Evolutionary conservation across 768 basidiomycete genomes (phyloP).

Genomic region (Trametopsis cervina): DNA sequence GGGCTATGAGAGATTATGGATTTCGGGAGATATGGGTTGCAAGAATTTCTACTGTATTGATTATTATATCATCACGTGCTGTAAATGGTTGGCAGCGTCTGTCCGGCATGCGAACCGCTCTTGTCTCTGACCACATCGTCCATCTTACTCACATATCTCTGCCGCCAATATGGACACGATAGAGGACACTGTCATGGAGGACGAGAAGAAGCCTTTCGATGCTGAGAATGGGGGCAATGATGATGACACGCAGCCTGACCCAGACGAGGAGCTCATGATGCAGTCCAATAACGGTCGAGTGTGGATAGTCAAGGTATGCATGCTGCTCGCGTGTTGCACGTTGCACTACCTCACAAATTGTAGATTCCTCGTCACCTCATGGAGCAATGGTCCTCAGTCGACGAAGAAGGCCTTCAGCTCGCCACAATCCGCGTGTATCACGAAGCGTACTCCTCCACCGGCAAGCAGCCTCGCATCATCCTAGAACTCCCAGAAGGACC

Average conservation of each 20-base stretch:
- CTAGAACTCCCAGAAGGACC: constrained; percentile 58
- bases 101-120: no score
- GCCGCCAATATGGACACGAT: constrained; percentile 13
- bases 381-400: constrained; percentile 76
- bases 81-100: no score
- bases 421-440: constrained; percentile 82
- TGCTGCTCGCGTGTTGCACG: not conserved
- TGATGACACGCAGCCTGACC: constrained; percentile 66
- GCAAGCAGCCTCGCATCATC: constrained; percentile 52
- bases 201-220: constrained; percentile 73
- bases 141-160: no score
- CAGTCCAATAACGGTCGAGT: constrained; percentile 68
- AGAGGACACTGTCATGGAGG: constrained; percentile 30
- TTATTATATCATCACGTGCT: no score
- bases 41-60: no score
- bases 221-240: constrained; percentile 39
- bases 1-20: no score
- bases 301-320: constrained; percentile 81
- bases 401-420: constrained; percentile 70
- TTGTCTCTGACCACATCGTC: no score
- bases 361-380: constrained; percentile 85
- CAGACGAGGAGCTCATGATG: constrained; percentile 77
- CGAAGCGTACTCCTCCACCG: constrained; percentile 33
- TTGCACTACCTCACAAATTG: not conserved
- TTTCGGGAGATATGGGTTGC: no score